phyloP scores from a whole-genome alignment of 768 basidiomycete genomes.

The Fistulinella prunicolor region DNA sequence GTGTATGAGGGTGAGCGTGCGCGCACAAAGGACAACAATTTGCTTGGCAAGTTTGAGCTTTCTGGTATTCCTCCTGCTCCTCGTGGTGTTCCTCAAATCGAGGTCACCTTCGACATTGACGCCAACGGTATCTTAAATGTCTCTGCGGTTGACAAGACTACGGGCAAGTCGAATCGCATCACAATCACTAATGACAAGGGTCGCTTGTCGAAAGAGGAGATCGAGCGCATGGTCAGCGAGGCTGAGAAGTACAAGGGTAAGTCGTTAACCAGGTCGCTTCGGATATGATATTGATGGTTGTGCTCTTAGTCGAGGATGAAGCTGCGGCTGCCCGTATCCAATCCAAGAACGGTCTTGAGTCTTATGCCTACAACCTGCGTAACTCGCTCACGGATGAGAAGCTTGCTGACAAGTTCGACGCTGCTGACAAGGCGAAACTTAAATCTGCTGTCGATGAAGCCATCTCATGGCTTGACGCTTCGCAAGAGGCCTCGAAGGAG shows the following conservation, averaged over 20 bases:
- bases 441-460: constrained; percentile 78
- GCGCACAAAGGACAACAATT: constrained; percentile 97
- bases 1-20: constrained; percentile 99
- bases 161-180: constrained; percentile 92
- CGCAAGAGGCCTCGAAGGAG: constrained; percentile 89
- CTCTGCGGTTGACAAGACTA: constrained; percentile 93
- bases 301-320: constrained; percentile 70
- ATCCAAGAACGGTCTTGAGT: constrained; percentile 91
- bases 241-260: constrained; percentile 89
- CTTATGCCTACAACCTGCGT: constrained; percentile 92
- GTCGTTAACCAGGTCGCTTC: constrained; percentile 14
- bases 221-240: constrained; percentile 95
- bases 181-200: constrained; percentile 98
- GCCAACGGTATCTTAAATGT: constrained; percentile 97
- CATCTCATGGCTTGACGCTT: constrained; percentile 81
- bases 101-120: constrained; percentile 98
- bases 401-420: constrained; percentile 82
- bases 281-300: constrained; percentile 4
- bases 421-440: constrained; percentile 82
- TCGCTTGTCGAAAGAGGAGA: constrained; percentile 95
- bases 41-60: constrained; percentile 97
- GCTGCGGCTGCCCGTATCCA: constrained; percentile 79
- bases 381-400: constrained; percentile 86
- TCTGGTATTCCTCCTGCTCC: constrained; percentile 95
- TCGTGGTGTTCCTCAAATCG: constrained; percentile 95